These are phyloP conservation scores for Aspergillus nidulans DNA, from an alignment of 495 filamentous ascomycete genomes.

Conservation along the genomic window DNA sequence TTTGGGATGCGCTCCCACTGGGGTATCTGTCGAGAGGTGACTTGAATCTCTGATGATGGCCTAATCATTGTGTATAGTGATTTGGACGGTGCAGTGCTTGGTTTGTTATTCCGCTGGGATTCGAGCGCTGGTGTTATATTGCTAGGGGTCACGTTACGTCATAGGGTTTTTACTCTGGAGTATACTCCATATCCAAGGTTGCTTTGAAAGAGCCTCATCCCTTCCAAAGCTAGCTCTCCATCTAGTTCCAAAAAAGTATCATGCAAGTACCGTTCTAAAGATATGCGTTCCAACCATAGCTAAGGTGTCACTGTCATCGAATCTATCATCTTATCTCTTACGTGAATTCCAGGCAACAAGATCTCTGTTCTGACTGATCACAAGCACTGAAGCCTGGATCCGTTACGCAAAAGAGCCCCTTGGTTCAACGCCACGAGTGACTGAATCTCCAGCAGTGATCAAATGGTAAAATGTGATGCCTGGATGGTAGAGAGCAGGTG, in stretches of 20 bases:
- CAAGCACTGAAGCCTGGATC: background rate
- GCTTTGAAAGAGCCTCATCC: background rate
- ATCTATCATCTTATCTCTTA: no score
- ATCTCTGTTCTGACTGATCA: background rate
- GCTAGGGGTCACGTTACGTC: background rate
- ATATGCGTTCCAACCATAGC: no score
- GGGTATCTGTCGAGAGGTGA: conserved; percentile 57
- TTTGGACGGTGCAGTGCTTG: no score
- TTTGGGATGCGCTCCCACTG: conserved; percentile 57
- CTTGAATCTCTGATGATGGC: conserved; percentile 43
- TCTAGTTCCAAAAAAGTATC: background rate
- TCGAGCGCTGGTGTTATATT: background rate
- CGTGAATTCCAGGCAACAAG: conserved; percentile 10
- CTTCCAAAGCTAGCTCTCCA: background rate
- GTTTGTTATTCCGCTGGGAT: no score
- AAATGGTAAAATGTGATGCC: background rate
- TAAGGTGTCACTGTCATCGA: no score
- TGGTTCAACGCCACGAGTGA: background rate
- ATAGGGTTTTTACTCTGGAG: background rate
- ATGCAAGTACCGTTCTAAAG: no score
- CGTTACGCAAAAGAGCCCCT: background rate
- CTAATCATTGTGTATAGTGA: conserved; percentile 32
- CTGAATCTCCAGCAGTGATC: background rate
- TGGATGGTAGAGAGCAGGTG: background rate
- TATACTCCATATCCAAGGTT: background rate